Evolutionary conservation across 2,329 filamentous ascomycete species (phyloP), one percentile per base, ranked within the genome.

Genomic region (Microdochium paspali): DNA sequence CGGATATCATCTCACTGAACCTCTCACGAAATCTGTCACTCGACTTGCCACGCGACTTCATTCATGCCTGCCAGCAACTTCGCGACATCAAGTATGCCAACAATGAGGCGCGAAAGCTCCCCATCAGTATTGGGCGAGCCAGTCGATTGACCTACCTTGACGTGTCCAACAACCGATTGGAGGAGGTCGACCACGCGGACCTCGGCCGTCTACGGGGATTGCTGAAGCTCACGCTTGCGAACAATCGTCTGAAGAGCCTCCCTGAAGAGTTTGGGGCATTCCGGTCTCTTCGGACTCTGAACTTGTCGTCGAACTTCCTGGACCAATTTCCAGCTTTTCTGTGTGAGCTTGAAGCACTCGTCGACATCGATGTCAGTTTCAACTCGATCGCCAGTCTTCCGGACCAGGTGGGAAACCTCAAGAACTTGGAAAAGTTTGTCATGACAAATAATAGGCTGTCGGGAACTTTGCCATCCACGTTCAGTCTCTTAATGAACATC

Each of bases 351-450:
- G 81, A 81, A 54, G 90, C 85, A 40, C 69, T 98, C 43, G 87
- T 95, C 12, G 91, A 98, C 61, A 78, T 98, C 35, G 93, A 98
- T 59, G 81, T 98, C 61, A 97, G 91, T 63, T 98, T 98, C 77
- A 98, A 98, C 62, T 80, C 84, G 35, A 95, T 98, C 52, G 79
- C 79, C 10, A 78, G 72, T 47, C 70, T 98, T 7, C 90, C 90
- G 1, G 82, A 84, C 13, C 72, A 83, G 52, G 87, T 98, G 54
- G 88, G 90, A 6, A 80, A 82, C 47, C 68, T 98, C 49, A 80
- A 76, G 49, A 87, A 83, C 47, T 70, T 98, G 31, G 93, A 97
- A 66, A 83, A 90, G 53, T 77, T 98, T 25, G 89, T 93, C 69
- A 91, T 95, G 56, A 97, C 93, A 2, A 98, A 98, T 68, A 98